These are phyloP conservation scores for Plasmodium inui DNA, from an alignment of 169 alveolate species.

Conservation along the genomic window DNA sequence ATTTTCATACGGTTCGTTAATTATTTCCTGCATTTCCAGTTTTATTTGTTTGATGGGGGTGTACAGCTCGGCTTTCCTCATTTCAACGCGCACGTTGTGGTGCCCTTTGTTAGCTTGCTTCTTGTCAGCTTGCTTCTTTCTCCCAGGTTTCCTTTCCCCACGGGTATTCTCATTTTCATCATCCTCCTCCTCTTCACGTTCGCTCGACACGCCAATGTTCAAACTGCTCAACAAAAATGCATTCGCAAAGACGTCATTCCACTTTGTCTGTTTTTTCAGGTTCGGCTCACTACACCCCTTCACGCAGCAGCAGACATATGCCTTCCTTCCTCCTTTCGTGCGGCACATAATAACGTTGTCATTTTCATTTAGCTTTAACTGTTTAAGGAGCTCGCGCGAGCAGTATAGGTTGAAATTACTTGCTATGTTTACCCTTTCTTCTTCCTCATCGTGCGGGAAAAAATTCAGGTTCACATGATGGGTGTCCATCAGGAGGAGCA, in stretches of 20 bases:
- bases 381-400: slow-evolving; percentile 30
- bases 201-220: slow-evolving; percentile 13
- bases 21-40: slow-evolving; percentile 26
- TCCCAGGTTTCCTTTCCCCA: background rate
- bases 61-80: slow-evolving; percentile 20
- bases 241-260: slow-evolving; percentile 38
- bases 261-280: slow-evolving; percentile 8
- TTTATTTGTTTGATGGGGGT: slow-evolving; percentile 46
- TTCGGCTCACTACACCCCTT: slow-evolving; percentile 6
- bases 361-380: slow-evolving; percentile 9
- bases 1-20: slow-evolving; percentile 24
- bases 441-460: slow-evolving; percentile 44
- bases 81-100: background rate
- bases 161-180: background rate
- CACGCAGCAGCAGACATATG: slow-evolving; percentile 47
- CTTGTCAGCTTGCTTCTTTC: background rate
- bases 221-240: slow-evolving; percentile 23
- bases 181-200: background rate
- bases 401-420: slow-evolving; percentile 63
- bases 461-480: slow-evolving; percentile 46
- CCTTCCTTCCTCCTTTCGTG: background rate
- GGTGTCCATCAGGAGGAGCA: background rate
- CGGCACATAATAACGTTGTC: slow-evolving; percentile 53
- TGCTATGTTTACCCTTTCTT: slow-evolving; percentile 26
- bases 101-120: background rate